These are phyloP conservation scores for Casuarina cunninghamiana DNA, from an alignment of 306 rosid species.

Conservation along the genomic window DNA sequence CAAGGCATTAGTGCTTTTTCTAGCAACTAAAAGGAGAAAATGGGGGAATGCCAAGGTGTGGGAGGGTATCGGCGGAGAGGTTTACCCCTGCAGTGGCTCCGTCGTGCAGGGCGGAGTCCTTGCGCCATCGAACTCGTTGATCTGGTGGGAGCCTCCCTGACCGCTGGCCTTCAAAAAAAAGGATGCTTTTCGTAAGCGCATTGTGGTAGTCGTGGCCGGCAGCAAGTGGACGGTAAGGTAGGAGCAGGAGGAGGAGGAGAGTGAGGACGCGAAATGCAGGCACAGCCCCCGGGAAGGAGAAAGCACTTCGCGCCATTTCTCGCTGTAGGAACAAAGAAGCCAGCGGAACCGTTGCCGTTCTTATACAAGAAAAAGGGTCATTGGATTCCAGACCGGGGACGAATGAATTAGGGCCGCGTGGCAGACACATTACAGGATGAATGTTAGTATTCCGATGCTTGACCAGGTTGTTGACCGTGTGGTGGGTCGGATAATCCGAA, in stretches of 20 bases:
- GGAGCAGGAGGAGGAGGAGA: conserved; percentile 45
- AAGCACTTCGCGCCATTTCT: conserved; percentile 43
- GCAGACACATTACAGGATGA: conserved; percentile 19
- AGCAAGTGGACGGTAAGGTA: conserved; percentile 27
- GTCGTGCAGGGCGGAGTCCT: conserved; percentile 81
- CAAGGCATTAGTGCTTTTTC: neutral
- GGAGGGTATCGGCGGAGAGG: neutral
- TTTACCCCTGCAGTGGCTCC: conserved; percentile 77
- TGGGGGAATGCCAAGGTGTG: neutral
- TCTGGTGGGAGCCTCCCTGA: conserved; percentile 81
- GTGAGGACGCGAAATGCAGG: conserved; percentile 37
- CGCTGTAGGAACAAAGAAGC: conserved; percentile 9
- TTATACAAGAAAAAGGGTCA: conserved; percentile 61
- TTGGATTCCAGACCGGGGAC: conserved; percentile 68
- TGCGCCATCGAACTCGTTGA: conserved; percentile 92
- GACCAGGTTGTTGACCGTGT: conserved; percentile 45
- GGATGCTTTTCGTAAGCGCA: conserved; percentile 85
- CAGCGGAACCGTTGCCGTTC: conserved; percentile 37
- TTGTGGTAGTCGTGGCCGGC: conserved; percentile 70
- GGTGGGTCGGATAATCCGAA: conserved; percentile 22
- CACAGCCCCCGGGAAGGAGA: conserved; percentile 13
- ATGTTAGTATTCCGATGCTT: conserved; percentile 53
- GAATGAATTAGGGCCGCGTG: conserved; percentile 45
- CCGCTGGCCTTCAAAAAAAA: conserved; percentile 99
- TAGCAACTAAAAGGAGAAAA: neutral